Evolutionary conservation across 2,329 filamentous ascomycete species (phyloP).

Genomic region (Blastomyces silverae): DNA sequence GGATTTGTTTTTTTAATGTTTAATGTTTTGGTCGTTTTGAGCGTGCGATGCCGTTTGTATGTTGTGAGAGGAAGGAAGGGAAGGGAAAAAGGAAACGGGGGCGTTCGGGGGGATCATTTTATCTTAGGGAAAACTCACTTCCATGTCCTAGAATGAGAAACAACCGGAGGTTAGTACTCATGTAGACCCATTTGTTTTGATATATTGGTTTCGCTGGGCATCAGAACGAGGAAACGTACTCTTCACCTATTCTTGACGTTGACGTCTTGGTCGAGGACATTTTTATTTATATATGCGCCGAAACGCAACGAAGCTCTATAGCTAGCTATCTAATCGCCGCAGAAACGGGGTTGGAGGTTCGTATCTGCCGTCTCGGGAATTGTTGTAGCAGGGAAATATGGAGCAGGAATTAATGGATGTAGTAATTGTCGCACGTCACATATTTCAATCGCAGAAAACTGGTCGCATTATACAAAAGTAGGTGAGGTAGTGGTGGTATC

Average conservation of each 20-base stretch:
- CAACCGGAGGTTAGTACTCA: slow-evolving; percentile 22
- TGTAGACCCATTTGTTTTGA: background rate
- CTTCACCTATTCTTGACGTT: slow-evolving; percentile 64
- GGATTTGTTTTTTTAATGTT: slow-evolving; percentile 15
- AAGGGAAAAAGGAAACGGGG: background rate
- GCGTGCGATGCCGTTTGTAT: background rate
- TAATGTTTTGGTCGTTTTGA: no score
- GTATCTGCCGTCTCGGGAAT: background rate
- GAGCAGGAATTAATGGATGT: background rate
- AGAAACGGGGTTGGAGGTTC: background rate
- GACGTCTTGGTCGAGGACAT: slow-evolving; percentile 61
- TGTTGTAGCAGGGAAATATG: background rate
- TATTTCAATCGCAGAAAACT: background rate
- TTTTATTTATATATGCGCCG: slow-evolving; percentile 2
- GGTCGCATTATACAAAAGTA: background rate
- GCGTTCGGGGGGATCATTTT: slow-evolving; percentile 12
- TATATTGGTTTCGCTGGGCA: background rate
- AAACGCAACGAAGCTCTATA: background rate
- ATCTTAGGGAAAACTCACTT: slow-evolving; percentile 58
- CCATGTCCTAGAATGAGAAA: slow-evolving; percentile 62
- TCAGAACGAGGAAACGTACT: slow-evolving; percentile 50
- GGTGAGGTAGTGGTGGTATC: background rate
- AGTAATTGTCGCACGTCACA: slow-evolving; percentile 2
- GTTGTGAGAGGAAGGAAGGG: background rate
- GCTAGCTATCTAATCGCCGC: background rate